Conservation (phyloP, 2,329 filamentous ascomycete genomes). For the Zasmidium angulare region DNA sequence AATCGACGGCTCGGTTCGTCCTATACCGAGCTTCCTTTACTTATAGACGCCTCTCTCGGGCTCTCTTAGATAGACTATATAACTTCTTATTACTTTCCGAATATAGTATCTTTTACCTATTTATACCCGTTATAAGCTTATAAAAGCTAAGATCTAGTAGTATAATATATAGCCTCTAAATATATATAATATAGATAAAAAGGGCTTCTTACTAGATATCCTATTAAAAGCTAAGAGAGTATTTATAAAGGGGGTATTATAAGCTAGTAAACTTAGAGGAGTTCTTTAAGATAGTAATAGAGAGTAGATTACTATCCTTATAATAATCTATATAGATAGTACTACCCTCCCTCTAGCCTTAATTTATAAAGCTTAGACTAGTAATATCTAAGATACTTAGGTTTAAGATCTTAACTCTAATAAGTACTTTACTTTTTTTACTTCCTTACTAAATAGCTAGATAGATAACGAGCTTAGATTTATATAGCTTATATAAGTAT, state of each 20-base stretch:
- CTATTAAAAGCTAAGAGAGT: slow-evolving; percentile 13
- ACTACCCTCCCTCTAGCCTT: slow-evolving; percentile 13
- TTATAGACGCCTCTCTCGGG: too few relatives aligned
- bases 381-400: slow-evolving; percentile 18
- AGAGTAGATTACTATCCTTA: slow-evolving; percentile 20
- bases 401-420: slow-evolving; percentile 18
- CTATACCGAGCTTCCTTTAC: too few relatives aligned
- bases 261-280: slow-evolving; percentile 7
- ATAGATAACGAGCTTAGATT: slow-evolving; percentile 22
- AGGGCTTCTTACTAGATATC: slow-evolving; percentile 17
- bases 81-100: too few relatives aligned
- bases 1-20: too few relatives aligned
- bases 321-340: slow-evolving; percentile 17
- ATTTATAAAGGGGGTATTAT: slow-evolving; percentile 10
- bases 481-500: slow-evolving; percentile 14
- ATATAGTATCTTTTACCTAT: too few relatives aligned
- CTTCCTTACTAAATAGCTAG: slow-evolving; percentile 19
- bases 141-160: slow-evolving; percentile 11
- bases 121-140: slow-evolving; percentile 16
- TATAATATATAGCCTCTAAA: slow-evolving; percentile 11
- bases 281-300: slow-evolving; percentile 19
- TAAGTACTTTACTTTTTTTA: slow-evolving; percentile 7
- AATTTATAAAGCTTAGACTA: slow-evolving; percentile 16
- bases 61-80: too few relatives aligned
- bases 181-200: slow-evolving; percentile 23